phyloP scores from a whole-genome alignment of 2,329 filamentous ascomycete species.

The Bisporella sp. region DNA sequence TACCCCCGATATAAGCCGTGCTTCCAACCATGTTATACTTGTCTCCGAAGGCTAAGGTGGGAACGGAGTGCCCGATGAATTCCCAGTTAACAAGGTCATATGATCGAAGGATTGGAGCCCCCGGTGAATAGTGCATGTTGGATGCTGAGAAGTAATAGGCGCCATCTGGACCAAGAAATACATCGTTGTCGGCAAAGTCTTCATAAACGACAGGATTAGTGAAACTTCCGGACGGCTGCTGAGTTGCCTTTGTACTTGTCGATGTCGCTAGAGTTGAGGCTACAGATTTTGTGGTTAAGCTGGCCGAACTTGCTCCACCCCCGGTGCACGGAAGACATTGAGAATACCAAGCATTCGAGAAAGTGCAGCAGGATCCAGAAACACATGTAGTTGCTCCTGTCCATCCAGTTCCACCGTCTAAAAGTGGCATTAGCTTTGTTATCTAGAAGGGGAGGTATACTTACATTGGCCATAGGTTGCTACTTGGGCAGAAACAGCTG shows the following conservation, averaged over 20 bases:
- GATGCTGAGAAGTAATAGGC: slow-evolving; percentile 49
- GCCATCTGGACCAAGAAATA: slow-evolving; percentile 40
- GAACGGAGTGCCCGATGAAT: slow-evolving; percentile 25
- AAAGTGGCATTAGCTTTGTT: not conserved
- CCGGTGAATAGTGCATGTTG: slow-evolving; percentile 47
- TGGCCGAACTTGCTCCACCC: not conserved
- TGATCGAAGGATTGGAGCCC: slow-evolving; percentile 48
- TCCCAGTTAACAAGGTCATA: slow-evolving; percentile 49
- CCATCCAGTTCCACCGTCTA: slow-evolving; percentile 24
- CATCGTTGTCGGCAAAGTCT: slow-evolving; percentile 48
- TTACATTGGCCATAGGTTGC: slow-evolving; percentile 4
- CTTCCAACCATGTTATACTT: too few species aligned
- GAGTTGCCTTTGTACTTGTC: too few species aligned
- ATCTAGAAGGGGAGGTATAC: not conserved
- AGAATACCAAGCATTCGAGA: slow-evolving; percentile 6
- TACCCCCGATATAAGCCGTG: too few species aligned
- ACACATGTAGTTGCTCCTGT: slow-evolving; percentile 22
- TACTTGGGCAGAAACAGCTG: slow-evolving; percentile 4
- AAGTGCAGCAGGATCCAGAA: slow-evolving; percentile 16
- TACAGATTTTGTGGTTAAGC: not conserved
- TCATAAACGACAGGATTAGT: slow-evolving; percentile 47
- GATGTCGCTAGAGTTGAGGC: not conserved
- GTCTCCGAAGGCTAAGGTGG: too few species aligned
- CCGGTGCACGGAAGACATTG: slow-evolving; percentile 10
- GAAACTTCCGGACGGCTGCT: too few species aligned